A percentile compares a stretch with the other conserved stretches of the same genome.
Conservation (phyloP, 2,329 filamentous ascomycete genomes). For the Coleophoma crateriformis region DNA sequence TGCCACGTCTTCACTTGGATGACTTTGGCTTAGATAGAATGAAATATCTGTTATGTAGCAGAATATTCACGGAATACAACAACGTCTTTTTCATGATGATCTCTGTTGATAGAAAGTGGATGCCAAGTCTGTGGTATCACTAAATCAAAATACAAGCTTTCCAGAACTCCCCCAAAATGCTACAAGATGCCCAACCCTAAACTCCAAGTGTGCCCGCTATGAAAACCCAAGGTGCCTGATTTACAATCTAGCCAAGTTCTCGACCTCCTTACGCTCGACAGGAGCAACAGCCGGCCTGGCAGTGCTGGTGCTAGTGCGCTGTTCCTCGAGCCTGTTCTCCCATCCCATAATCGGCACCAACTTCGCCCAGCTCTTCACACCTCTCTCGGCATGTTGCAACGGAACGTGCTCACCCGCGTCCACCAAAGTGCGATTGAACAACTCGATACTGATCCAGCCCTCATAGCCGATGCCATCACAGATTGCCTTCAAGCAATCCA, state of each 20-base stretch:
- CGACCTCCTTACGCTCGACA: not conserved
- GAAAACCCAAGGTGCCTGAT: not conserved
- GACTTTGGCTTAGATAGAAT: no score
- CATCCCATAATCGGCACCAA: conserved; percentile 25
- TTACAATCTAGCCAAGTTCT: conserved; percentile 8
- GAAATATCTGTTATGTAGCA: no score
- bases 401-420: conserved; percentile 38
- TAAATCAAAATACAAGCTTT: not conserved
- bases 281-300: no score
- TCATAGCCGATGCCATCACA: conserved; percentile 47
- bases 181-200: not conserved
- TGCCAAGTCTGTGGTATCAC: no score
- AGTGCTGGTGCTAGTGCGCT: no score
- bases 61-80: no score
- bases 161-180: not conserved
- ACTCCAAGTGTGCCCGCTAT: not conserved
- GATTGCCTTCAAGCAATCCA: conserved; percentile 45
- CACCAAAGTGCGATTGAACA: conserved; percentile 49
- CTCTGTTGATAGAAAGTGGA: no score
- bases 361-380: conserved; percentile 43
- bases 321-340: conserved; percentile 4
- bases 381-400: conserved; percentile 44
- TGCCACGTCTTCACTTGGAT: not conserved
- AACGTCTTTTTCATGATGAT: no score
- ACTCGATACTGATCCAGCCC: conserved; percentile 54